These are phyloP conservation scores for Gaeumannomyces tritici DNA, from an alignment of 2,329 filamentous ascomycete genomes.

Conservation along the genomic window DNA sequence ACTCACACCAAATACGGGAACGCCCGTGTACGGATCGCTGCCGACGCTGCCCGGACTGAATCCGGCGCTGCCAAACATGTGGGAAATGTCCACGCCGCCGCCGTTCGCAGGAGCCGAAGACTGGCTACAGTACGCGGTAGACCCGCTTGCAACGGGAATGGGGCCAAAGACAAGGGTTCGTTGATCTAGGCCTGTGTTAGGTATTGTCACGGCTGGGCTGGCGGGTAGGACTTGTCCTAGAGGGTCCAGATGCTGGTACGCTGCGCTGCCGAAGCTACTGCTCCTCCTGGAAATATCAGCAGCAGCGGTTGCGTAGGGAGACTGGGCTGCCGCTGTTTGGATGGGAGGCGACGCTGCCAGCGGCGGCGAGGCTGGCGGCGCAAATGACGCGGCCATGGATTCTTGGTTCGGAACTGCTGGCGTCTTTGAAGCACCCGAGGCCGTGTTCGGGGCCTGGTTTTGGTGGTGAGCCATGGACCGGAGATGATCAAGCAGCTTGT, in stretches of 20 bases:
- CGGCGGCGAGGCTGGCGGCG: background rate
- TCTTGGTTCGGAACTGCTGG: background rate
- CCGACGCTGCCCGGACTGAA: background rate
- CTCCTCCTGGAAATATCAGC: background rate
- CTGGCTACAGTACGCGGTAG: background rate
- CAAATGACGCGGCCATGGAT: background rate
- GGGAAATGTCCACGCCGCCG: background rate
- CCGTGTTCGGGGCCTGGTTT: background rate
- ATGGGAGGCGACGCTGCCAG: background rate
- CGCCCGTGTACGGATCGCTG: background rate
- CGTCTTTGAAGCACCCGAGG: background rate
- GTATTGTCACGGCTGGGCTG: background rate
- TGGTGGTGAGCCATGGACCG: constrained; percentile 13
- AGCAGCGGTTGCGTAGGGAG: background rate
- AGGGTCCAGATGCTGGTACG: background rate
- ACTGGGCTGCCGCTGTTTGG: background rate
- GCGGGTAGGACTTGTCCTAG: background rate
- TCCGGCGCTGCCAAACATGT: background rate
- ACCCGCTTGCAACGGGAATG: background rate
- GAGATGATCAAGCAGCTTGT: constrained; percentile 20
- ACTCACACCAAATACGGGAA: no score
- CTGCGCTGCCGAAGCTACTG: background rate
- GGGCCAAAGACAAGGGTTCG: background rate
- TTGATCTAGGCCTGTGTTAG: background rate
- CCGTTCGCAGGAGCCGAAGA: background rate